Evolutionary conservation across 1,284 basidiomycete genomes (phyloP), one percentile per base, ranked within the genome.

Genomic region (Pisolithus thermaeus): DNA sequence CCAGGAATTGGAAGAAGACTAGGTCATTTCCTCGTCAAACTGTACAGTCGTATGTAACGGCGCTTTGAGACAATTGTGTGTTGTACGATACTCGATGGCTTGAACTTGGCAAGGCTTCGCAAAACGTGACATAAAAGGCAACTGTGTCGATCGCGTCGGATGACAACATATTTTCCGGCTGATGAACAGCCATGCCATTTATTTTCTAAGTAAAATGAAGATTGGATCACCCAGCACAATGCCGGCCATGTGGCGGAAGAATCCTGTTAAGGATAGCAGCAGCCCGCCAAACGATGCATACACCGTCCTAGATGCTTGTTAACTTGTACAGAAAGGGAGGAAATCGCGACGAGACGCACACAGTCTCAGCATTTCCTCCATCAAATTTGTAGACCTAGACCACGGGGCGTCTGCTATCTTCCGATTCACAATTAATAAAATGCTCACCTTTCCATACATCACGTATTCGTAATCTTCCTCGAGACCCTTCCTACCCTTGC

Each of bases 391-490:
- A 99, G 45, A 99, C 89, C 92, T 95, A 55, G 43, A 43, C 32
- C 11, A 12, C 5, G 51, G 23, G n/a, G 18, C 23, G 11, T 12
- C 42, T 4, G 36, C 37, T 55, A 52, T 20, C 52, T 61, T 30
- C 56, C 42, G 39, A 52, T 55, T 40, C 59, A 51, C 14, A 30
- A 23, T 30, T 38, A 7, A 44, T 42, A 28, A 47, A 47, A 54
- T 7, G 25, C 83, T 59, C 59, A 94, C 92, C 83, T 97, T 98
- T 42, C 96, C 96, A 67, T 92, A 94, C 95, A 98, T 97, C 58
- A 99, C 96, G 75, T 99, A 99, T 66, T 98, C 96, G 63, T 93
- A 99, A 60, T 98, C 95, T 55, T 94, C 91, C 57, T 97, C 95
- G 30, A 99, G 69, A 0, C 95, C 95, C 64, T 87, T 77, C 59